These are phyloP conservation scores for Ilex paraguariensis DNA, from an alignment of 305 asterid genomes.

Conservation along the genomic window DNA sequence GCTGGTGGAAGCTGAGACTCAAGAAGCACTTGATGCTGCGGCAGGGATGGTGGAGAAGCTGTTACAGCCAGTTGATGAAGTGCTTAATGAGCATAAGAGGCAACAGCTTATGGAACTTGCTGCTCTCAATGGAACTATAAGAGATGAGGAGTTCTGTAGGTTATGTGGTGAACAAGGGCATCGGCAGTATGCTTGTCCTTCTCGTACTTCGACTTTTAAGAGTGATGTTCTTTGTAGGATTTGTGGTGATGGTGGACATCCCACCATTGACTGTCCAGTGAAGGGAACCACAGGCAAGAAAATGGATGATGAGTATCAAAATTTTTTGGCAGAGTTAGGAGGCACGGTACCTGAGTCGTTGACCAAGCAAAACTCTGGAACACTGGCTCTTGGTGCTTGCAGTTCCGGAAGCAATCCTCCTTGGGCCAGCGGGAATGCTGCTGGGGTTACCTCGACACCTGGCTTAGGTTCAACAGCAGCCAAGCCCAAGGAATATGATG, in stretches of 20 bases:
- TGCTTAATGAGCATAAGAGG: constrained; percentile 93
- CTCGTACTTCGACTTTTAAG: constrained; percentile 78
- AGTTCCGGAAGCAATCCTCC: constrained; percentile 69
- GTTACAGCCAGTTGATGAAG: constrained; percentile 97
- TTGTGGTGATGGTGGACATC: constrained; percentile 99
- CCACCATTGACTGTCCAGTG: constrained; percentile 91
- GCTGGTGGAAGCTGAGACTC: constrained; percentile 91
- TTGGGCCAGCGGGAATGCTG: constrained; percentile 54
- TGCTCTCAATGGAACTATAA: constrained; percentile 89
- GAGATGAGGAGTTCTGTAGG: constrained; percentile 94
- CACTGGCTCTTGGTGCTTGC: constrained; percentile 69
- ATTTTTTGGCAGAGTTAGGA: constrained; percentile 87
- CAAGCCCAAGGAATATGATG: constrained; percentile 86
- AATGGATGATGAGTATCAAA: constrained; percentile 98
- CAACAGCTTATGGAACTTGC: constrained; percentile 98
- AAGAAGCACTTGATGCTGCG: constrained; percentile 86
- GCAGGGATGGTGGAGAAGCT: constrained; percentile 96
- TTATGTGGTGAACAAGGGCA: constrained; percentile 97
- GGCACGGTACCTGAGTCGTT: constrained; percentile 75
- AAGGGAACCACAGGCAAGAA: constrained; percentile 93
- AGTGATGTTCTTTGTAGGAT: constrained; percentile 89
- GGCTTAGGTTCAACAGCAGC: constrained; percentile 45
- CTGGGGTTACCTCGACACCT: constrained; percentile 18
- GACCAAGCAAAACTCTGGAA: constrained; percentile 41
- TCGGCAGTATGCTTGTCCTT: constrained; percentile 91